These are phyloP conservation scores for Podospora comata DNA, from an alignment of 495 filamentous ascomycete genomes.

Conservation along the genomic window DNA sequence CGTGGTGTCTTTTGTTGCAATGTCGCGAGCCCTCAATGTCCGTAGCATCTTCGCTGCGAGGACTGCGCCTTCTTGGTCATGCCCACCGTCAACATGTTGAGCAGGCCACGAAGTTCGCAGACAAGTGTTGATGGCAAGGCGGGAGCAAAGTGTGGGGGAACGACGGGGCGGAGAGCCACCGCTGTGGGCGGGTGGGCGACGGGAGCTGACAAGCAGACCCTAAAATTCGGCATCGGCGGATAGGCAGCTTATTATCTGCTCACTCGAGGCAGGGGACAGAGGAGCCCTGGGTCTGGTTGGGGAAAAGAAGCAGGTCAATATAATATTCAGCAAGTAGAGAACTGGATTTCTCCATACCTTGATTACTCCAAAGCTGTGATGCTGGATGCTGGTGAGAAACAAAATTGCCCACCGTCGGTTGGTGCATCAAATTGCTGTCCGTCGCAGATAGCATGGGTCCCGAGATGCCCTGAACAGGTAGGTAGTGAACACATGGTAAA, in stretches of 20 bases:
- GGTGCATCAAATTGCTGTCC: background rate
- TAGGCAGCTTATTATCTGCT: background rate
- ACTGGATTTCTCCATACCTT: background rate
- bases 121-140: background rate
- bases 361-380: background rate
- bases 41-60: too few species aligned
- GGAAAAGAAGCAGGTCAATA: background rate
- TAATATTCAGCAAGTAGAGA: background rate
- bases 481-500: too few species aligned
- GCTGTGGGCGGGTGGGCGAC: background rate
- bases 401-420: background rate
- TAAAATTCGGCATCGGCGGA: background rate
- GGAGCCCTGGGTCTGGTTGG: background rate
- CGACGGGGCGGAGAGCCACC: background rate
- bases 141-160: background rate
- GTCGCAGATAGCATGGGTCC: conserved; percentile 2
- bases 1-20: background rate
- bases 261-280: background rate
- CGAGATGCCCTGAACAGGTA: background rate
- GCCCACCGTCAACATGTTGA: too few species aligned
- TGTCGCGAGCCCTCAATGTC: too few species aligned
- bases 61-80: too few species aligned
- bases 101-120: too few species aligned
- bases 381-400: background rate
- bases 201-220: background rate